A percentile compares a stretch with the other conserved stretches of the same genome.
These are phyloP conservation scores for Dictyostelium brefeldianum DNA, from an alignment of 78 protist species.

Conservation along the genomic window DNA sequence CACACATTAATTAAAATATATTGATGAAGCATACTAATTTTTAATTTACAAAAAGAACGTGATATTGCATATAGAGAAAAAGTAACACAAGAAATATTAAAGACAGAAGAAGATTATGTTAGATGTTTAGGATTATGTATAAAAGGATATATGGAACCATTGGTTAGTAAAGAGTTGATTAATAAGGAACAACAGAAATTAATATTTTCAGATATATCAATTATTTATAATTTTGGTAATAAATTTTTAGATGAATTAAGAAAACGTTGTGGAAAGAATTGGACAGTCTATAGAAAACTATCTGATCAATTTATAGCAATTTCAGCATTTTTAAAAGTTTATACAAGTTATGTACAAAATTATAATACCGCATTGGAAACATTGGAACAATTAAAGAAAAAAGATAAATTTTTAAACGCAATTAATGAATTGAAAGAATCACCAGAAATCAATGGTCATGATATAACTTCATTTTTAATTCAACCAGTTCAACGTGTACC, in stretches of 20 bases:
- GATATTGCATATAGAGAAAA: conserved; percentile 69
- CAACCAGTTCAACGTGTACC: conserved; percentile 87
- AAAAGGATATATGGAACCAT: conserved; percentile 49
- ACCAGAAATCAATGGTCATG: conserved; percentile 21
- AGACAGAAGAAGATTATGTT: conserved; percentile 69
- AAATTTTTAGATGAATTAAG: conserved; percentile 18
- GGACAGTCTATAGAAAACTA: conserved; percentile 29
- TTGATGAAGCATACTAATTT: too few relatives aligned
- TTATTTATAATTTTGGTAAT: conserved; percentile 63
- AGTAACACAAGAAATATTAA: conserved; percentile 46
- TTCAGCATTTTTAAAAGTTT: conserved; percentile 68
- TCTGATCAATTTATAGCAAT: conserved; percentile 41
- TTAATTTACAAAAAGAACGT: conserved; percentile 17
- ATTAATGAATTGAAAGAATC: conserved; percentile 1
- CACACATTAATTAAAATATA: too few relatives aligned
- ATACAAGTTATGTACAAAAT: conserved; percentile 63
- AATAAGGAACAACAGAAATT: conserved; percentile 45
- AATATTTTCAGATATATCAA: conserved; percentile 69
- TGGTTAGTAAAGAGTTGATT: conserved; percentile 9
- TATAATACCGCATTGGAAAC: conserved; percentile 41
- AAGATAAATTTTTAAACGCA: conserved; percentile 14
- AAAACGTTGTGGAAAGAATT: neutral
- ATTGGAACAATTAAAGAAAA: conserved; percentile 37
- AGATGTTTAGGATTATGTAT: conserved; percentile 40
- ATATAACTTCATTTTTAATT: conserved; percentile 57